phyloP scores from a whole-genome alignment of 202 grass and related monocot genomes.

The Carex arenaria region DNA sequence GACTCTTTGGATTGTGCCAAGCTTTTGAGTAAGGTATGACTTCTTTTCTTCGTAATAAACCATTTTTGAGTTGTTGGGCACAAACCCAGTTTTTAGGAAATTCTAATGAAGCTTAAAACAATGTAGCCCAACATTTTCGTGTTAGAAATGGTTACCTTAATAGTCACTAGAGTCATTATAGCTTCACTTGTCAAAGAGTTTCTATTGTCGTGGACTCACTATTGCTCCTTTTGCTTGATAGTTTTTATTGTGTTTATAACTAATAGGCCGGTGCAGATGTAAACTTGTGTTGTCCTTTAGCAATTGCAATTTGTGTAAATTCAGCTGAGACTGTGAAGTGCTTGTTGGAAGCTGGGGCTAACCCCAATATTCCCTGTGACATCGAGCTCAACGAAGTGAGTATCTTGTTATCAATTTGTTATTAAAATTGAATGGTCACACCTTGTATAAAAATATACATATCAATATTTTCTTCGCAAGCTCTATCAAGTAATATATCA shows the following conservation, averaged over 20 bases:
- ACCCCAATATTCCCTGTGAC: constrained; percentile 32
- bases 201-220: not conserved
- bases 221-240: constrained; percentile 6
- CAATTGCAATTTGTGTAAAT: constrained; percentile 12
- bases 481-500: not conserved
- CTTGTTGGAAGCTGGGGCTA: constrained; percentile 43
- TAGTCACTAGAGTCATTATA: no score
- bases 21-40: constrained; percentile 11
- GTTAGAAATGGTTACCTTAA: not conserved
- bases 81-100: not conserved
- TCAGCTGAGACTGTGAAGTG: constrained; percentile 31
- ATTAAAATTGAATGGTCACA: not conserved
- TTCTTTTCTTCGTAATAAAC: not conserved
- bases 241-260: not conserved
- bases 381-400: constrained; percentile 16
- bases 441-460: not conserved
- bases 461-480: not conserved
- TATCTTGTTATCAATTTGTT: not conserved
- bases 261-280: constrained; percentile 45
- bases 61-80: not conserved
- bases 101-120: not conserved
- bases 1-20: not conserved
- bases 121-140: not conserved
- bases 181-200: not conserved
- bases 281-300: constrained; percentile 27